Conservation (phyloP, 805 yeast species). For the Cyberlindnera galapagoensis region DNA sequence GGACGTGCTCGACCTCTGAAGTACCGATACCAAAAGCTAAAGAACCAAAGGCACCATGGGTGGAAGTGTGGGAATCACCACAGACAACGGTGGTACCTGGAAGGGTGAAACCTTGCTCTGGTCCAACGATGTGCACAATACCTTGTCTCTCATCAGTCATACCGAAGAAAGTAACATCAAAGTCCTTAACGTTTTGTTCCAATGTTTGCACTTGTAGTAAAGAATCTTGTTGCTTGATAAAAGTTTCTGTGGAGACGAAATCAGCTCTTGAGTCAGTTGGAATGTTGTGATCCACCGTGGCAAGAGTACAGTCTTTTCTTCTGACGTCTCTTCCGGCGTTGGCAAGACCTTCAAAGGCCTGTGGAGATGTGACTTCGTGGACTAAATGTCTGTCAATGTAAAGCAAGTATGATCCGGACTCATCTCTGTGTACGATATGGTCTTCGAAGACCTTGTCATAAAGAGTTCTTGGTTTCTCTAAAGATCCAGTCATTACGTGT, state of each 20-base stretch:
- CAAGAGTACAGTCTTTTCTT: constrained; percentile 87
- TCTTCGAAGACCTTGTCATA: constrained; percentile 96
- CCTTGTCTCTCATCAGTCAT: constrained; percentile 95
- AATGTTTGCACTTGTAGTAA: constrained; percentile 87
- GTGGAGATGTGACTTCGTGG: constrained; percentile 98
- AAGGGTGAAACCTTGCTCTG: constrained; percentile 96
- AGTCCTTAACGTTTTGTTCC: constrained; percentile 87
- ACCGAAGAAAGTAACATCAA: constrained; percentile 88
- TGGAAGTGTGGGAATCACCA: constrained; percentile 98
- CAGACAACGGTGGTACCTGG: constrained; percentile 99
- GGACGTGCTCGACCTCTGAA: constrained; percentile 96
- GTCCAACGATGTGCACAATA: constrained; percentile 97
- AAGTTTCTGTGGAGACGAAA: constrained; percentile 67
- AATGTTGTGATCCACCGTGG: constrained; percentile 95
- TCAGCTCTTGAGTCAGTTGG: constrained; percentile 86
- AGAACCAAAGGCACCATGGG: constrained; percentile 98
- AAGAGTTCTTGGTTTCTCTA: constrained; percentile 43
- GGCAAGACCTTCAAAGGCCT: constrained; percentile 93
- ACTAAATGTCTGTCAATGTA: constrained; percentile 96
- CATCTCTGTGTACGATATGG: constrained; percentile 88
- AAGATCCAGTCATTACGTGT: constrained; percentile 8
- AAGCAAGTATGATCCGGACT: constrained; percentile 76
- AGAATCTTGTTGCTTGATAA: constrained; percentile 87
- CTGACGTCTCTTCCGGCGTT: constrained; percentile 86
- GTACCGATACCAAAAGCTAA: constrained; percentile 99